Evolutionary conservation across 2,329 filamentous ascomycete genomes (phyloP).

Genomic region (Colletotrichum sp.): DNA sequence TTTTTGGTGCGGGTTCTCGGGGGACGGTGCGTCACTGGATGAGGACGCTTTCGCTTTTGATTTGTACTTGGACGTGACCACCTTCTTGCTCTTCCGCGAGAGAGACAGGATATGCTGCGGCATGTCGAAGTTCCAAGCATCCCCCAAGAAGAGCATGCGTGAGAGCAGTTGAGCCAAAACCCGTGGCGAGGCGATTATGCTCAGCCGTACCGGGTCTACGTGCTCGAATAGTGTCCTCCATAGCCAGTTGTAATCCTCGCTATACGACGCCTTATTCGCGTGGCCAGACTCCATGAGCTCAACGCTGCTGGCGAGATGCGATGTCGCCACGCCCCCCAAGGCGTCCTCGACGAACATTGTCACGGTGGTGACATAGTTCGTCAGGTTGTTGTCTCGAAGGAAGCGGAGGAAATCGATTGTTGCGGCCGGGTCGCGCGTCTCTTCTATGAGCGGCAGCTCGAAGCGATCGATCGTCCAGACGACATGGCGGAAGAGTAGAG

Average conservation of each 20-base stretch:
- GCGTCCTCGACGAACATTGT: slow-evolving; percentile 40
- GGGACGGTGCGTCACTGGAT: neutral
- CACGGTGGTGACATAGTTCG: slow-evolving; percentile 45
- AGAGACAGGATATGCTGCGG: slow-evolving; percentile 65
- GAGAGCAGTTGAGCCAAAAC: slow-evolving; percentile 67
- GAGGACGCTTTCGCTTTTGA: neutral
- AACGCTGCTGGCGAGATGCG: neutral
- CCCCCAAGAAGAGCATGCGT: slow-evolving; percentile 58
- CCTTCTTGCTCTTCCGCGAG: slow-evolving; percentile 31
- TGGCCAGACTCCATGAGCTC: slow-evolving; percentile 7
- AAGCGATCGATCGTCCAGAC: slow-evolving; percentile 43
- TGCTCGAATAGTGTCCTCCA: slow-evolving; percentile 62
- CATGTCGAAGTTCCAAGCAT: slow-evolving; percentile 69
- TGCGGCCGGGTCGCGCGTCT: slow-evolving; percentile 24
- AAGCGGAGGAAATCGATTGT: slow-evolving; percentile 44
- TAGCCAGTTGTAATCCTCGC: slow-evolving; percentile 45
- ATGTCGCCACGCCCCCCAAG: neutral
- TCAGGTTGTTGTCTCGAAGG: slow-evolving; percentile 37
- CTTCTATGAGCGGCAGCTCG: slow-evolving; percentile 27
- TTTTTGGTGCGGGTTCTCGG: neutral
- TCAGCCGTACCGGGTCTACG: slow-evolving; percentile 58
- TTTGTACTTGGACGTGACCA: neutral
- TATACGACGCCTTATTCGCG: slow-evolving; percentile 14
- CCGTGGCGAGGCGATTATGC: slow-evolving; percentile 65
- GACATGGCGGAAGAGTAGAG: slow-evolving; percentile 62